Conservation (phyloP, 2,329 filamentous ascomycete species). For the Aspergillus niger region DNA sequence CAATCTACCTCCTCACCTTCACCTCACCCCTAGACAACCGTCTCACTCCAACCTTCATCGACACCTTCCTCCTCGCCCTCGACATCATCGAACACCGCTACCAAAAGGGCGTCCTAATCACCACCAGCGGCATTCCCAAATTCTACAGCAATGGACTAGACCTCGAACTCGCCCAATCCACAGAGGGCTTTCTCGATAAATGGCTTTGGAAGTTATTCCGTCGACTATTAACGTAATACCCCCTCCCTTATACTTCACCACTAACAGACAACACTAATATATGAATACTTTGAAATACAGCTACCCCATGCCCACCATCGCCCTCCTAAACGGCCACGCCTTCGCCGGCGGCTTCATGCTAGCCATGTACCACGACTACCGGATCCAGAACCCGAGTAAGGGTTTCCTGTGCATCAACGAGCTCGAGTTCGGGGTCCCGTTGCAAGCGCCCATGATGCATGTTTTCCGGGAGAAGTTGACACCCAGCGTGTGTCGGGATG, state of each 20-base stretch:
- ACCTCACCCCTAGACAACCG: slow-evolving; percentile 74
- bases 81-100: slow-evolving; percentile 72
- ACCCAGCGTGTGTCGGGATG: slow-evolving; percentile 57
- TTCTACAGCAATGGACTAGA: slow-evolving; percentile 87
- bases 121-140: slow-evolving; percentile 72
- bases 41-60: slow-evolving; percentile 68
- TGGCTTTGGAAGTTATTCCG: slow-evolving; percentile 66
- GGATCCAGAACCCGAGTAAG: slow-evolving; percentile 68
- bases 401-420: slow-evolving; percentile 83
- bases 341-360: slow-evolving; percentile 83
- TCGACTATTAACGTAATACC: slow-evolving; percentile 59
- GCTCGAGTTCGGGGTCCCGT: slow-evolving; percentile 74
- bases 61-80: slow-evolving; percentile 68
- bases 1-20: slow-evolving; percentile 73
- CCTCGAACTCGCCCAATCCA: slow-evolving; percentile 64
- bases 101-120: slow-evolving; percentile 72
- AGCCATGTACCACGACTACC: slow-evolving; percentile 80
- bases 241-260: not conserved
- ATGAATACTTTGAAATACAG: slow-evolving; percentile 29
- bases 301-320: slow-evolving; percentile 79
- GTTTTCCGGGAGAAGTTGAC: slow-evolving; percentile 73
- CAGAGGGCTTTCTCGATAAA: slow-evolving; percentile 62
- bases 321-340: slow-evolving; percentile 76
- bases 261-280: not conserved
- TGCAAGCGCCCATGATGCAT: slow-evolving; percentile 71